phyloP scores from a whole-genome alignment of 2,329 filamentous ascomycete genomes.

The Ophiosphaerella herpotricha region DNA sequence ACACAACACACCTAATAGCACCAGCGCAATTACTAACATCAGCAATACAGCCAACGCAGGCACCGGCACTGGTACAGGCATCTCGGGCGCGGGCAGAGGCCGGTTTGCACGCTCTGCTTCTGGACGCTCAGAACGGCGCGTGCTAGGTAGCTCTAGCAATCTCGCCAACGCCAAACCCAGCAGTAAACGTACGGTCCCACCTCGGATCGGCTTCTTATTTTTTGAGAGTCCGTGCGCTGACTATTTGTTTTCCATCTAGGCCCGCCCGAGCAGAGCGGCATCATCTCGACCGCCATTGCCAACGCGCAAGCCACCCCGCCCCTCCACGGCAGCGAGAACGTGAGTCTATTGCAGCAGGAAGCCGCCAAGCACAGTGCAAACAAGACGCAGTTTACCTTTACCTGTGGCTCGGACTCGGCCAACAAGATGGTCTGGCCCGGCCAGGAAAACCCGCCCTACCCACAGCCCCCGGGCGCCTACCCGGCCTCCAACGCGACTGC shows the following conservation, averaged over 20 bases:
- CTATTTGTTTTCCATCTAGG: constrained; percentile 40
- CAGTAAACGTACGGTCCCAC: constrained; percentile 44
- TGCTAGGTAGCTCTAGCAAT: constrained; percentile 49
- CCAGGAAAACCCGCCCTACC: constrained; percentile 51
- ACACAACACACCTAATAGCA: constrained; percentile 36
- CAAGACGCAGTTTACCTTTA: constrained; percentile 94
- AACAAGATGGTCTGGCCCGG: constrained; percentile 78
- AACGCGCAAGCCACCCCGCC: constrained; percentile 66
- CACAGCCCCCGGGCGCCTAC: constrained; percentile 46
- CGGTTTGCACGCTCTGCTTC: constrained; percentile 69
- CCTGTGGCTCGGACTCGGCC: constrained; percentile 86
- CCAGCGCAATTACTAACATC: constrained; percentile 21
- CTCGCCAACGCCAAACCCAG: constrained; percentile 51
- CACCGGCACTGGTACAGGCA: constrained; percentile 60
- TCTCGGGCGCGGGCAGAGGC: constrained; percentile 84
- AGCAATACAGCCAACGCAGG: constrained; percentile 28
- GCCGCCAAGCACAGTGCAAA: constrained; percentile 66
- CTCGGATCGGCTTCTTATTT: constrained; percentile 23
- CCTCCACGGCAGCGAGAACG: constrained; percentile 70
- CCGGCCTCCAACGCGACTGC: constrained; percentile 25
- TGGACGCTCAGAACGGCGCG: constrained; percentile 50
- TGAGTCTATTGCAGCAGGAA: constrained; percentile 76
- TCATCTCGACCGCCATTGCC: constrained; percentile 90
- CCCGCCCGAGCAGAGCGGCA: constrained; percentile 66
- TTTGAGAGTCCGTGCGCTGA: constrained; percentile 42